Evolutionary conservation across 768 basidiomycete species (phyloP).

Genomic region (Panus rudis): DNA sequence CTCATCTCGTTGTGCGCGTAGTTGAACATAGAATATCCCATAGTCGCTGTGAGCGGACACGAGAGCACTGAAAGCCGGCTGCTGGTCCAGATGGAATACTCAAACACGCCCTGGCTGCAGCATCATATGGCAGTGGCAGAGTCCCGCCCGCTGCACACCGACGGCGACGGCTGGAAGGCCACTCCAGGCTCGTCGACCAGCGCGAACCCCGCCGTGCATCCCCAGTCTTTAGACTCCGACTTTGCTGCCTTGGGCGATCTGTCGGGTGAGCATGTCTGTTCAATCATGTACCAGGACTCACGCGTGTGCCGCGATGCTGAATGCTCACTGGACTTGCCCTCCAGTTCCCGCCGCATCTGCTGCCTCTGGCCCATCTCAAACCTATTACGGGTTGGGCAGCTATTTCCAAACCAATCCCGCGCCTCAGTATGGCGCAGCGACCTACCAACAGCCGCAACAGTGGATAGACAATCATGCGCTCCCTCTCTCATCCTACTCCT

Average conservation of each 20-base stretch:
- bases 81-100: slow-evolving; percentile 38
- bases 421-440: slow-evolving; percentile 44
- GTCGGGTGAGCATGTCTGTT: slow-evolving; percentile 29
- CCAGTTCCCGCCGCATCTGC: slow-evolving; percentile 28
- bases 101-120: slow-evolving; percentile 35
- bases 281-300: not conserved
- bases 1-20: too few relatives aligned
- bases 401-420: slow-evolving; percentile 36
- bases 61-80: too few relatives aligned
- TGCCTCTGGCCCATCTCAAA: slow-evolving; percentile 32
- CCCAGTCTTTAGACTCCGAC: too few relatives aligned
- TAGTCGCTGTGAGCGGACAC: slow-evolving; percentile 35
- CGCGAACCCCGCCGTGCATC: too few relatives aligned
- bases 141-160: too few relatives aligned
- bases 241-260: slow-evolving; percentile 39
- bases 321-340: slow-evolving; percentile 7
- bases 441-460: too few relatives aligned
- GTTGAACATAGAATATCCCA: too few relatives aligned
- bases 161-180: slow-evolving; percentile 25
- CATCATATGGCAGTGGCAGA: too few relatives aligned
- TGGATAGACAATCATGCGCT: slow-evolving; percentile 20
- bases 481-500: slow-evolving; percentile 71
- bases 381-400: slow-evolving; percentile 27
- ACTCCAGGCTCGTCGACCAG: slow-evolving; percentile 26
- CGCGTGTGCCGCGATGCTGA: slow-evolving; percentile 3